These are phyloP conservation scores for Cicer arietinum DNA, from an alignment of 306 rosid species.

Conservation along the genomic window DNA sequence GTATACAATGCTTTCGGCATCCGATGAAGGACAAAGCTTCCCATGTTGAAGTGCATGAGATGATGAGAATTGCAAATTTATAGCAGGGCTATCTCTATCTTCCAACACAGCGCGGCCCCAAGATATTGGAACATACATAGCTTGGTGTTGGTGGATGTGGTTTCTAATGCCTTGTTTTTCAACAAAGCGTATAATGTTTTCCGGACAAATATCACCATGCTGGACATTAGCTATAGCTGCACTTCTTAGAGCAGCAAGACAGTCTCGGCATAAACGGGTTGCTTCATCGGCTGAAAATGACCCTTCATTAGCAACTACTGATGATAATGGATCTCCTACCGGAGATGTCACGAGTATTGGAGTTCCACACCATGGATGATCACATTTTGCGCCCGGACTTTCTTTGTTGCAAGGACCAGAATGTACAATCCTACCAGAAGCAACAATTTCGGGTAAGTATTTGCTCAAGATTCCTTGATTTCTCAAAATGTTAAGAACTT, in stretches of 20 bases:
- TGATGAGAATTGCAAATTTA: conserved; percentile 86
- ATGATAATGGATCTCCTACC: conserved; percentile 73
- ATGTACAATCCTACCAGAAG: conserved; percentile 87
- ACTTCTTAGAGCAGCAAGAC: conserved; percentile 74
- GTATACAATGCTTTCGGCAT: conserved; percentile 88
- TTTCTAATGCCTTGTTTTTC: conserved; percentile 54
- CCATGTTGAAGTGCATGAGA: conserved; percentile 95
- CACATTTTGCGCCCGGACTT: conserved; percentile 79
- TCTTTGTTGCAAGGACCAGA: conserved; percentile 78
- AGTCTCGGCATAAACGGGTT: conserved; percentile 75
- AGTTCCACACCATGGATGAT: conserved; percentile 90
- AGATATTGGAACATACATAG: conserved; percentile 68
- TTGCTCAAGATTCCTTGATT: conserved; percentile 74
- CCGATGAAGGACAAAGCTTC: conserved; percentile 93
- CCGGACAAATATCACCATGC: conserved; percentile 93
- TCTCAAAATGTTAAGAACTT: conserved; percentile 77
- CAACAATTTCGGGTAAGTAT: conserved; percentile 76
- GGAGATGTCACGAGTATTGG: conserved; percentile 92
- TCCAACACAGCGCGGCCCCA: conserved; percentile 96
- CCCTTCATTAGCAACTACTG: conserved; percentile 62
- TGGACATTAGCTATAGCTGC: conserved; percentile 78
- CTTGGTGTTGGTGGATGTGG: conserved; percentile 32
- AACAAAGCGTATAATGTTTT: conserved; percentile 71
- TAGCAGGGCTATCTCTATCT: conserved; percentile 89
- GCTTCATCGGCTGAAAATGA: conserved; percentile 76